Percentiles rank a stretch among this genome's conserved stretches.
These are phyloP conservation scores for Calonectria pseudoturangicola DNA, from an alignment of 2,329 filamentous ascomycete genomes.

Conservation along the genomic window DNA sequence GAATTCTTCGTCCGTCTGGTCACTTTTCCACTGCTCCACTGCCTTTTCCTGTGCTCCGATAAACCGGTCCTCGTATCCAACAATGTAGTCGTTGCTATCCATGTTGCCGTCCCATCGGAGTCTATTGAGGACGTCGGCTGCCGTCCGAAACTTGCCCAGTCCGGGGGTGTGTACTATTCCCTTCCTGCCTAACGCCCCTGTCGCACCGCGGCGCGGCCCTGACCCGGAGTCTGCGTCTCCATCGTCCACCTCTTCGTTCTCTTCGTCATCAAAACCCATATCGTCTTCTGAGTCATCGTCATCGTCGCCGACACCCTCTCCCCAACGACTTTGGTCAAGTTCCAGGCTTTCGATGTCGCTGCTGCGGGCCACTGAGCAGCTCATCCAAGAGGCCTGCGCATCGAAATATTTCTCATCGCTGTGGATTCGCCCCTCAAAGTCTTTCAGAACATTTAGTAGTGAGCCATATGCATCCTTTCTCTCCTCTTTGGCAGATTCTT, in stretches of 20 bases:
- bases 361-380: slow-evolving; percentile 61
- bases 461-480: slow-evolving; percentile 63
- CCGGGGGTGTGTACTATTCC: slow-evolving; percentile 54
- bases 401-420: slow-evolving; percentile 70
- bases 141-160: slow-evolving; percentile 71
- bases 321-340: slow-evolving; percentile 70
- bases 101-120: slow-evolving; percentile 76
- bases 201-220: slow-evolving; percentile 34
- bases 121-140: slow-evolving; percentile 75
- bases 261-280: slow-evolving; percentile 59
- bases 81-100: slow-evolving; percentile 71
- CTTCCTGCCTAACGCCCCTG: slow-evolving; percentile 35
- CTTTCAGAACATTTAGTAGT: slow-evolving; percentile 65
- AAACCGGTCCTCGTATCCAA: slow-evolving; percentile 79
- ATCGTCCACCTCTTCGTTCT: slow-evolving; percentile 57
- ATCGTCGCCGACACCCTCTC: slow-evolving; percentile 55
- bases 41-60: slow-evolving; percentile 71
- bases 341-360: slow-evolving; percentile 64
- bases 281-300: slow-evolving; percentile 65
- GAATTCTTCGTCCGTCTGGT: slow-evolving; percentile 79
- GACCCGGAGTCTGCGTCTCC: slow-evolving; percentile 1
- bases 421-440: slow-evolving; percentile 70
- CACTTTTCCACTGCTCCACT: slow-evolving; percentile 74
- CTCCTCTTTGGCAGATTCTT: slow-evolving; percentile 62
- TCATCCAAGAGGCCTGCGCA: slow-evolving; percentile 68